Conservation (phyloP, 805 yeast genomes). For the Nakazawaea ishiwadae region DNA sequence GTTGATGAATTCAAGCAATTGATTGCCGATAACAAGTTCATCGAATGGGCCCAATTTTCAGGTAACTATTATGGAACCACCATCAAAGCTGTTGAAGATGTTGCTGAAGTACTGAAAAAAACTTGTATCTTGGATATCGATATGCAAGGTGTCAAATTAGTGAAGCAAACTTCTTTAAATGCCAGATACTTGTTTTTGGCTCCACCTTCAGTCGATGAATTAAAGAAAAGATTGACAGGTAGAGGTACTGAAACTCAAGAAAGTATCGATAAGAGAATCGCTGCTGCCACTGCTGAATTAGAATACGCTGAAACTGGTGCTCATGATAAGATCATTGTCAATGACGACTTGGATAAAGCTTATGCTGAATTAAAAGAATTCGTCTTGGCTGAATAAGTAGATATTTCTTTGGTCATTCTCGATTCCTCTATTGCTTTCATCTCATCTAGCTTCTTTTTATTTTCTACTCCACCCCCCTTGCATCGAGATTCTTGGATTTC, state of each 20-base stretch:
- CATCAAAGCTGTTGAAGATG: conserved; percentile 77
- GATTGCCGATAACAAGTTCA: conserved; percentile 71
- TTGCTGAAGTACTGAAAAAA: conserved; percentile 52
- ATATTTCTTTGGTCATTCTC: neutral
- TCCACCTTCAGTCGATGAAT: conserved; percentile 85
- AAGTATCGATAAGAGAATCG: conserved; percentile 74
- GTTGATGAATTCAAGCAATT: conserved; percentile 76
- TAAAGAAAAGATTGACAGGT: conserved; percentile 68
- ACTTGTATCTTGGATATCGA: conserved; percentile 94
- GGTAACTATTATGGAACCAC: conserved; percentile 98
- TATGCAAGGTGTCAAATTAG: conserved; percentile 97
- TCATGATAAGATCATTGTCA: conserved; percentile 84
- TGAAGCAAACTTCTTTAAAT: conserved; percentile 74
- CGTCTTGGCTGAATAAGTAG: conserved; percentile 42
- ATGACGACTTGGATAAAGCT: conserved; percentile 88
- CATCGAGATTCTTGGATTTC: too few species aligned
- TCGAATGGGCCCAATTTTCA: conserved; percentile 97
- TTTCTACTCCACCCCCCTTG: neutral
- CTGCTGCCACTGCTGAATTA: conserved; percentile 84
- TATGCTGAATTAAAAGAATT: conserved; percentile 76
- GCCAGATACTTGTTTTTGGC: conserved; percentile 86
- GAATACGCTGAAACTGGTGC: conserved; percentile 89
- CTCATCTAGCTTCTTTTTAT: neutral
- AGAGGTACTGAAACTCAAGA: conserved; percentile 97
- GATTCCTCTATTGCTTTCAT: too few species aligned